Evolutionary conservation across 2,329 filamentous ascomycete species (phyloP), one percentile per base, ranked within the genome.

Genomic region (Fusarium burgessii): DNA sequence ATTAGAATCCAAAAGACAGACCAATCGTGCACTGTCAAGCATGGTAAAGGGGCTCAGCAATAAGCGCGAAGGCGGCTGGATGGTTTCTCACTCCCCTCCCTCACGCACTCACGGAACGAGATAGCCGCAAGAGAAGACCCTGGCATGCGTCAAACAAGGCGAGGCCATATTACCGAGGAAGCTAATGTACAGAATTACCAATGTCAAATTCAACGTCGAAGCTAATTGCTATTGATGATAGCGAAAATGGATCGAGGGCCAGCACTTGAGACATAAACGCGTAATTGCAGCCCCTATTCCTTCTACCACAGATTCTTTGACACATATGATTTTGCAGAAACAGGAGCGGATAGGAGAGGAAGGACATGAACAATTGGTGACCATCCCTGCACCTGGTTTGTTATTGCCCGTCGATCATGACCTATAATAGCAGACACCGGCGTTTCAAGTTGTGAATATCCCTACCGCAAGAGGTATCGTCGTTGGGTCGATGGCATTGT

Each of bases 361-460:
- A 56, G 42, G 38, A 50, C 51, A 33, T 27, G 42, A 56, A 49
- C 65, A 58, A 57, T 60, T 68, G 55, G 62, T 49, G 33, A 27
- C 4, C 14, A 49, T 58, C 61, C 49, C 40, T 62, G 58, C 55
- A 58, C 62, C 27, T 40, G 23, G 29, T 57, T 42, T 61, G 52
- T 70, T 67, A 64, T 57, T 60, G 29, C 17, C 45, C 54, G 77
- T 58, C 51, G 77, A 78, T 78, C 75, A 72, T 64, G 66, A 45
- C 74, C 60, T 18, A 63, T 63, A 62, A 64, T 38, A 76, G 74
- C 54, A 78, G 73, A 72, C 73, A 58, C 70, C 71, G 73, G 72
- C 74, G 79, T 81, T 81, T 81, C 79, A 81, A 73, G 77, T 62
- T 41, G 35, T 20, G 76, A 70, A 36, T 46, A 80, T 80, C 78